Percentiles rank a stretch among this genome's conserved stretches.
phyloP scores from a whole-genome alignment of 345 rosid species.

The Eutrema heterophyllum region DNA sequence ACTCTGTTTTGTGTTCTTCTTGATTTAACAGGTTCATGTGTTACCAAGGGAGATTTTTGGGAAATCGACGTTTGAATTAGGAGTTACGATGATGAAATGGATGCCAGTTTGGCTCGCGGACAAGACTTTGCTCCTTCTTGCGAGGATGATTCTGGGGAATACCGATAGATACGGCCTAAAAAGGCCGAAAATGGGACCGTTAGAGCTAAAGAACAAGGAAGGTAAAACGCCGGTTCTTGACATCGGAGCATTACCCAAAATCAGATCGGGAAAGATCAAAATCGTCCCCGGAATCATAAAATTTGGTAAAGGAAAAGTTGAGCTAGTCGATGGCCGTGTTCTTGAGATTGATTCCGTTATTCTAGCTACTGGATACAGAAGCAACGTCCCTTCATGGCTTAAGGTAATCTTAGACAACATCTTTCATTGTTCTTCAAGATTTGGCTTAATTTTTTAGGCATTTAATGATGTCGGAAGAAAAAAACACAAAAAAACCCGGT shows the following conservation, averaged over 20 bases:
- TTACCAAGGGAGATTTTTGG: constrained; percentile 80
- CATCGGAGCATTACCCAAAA: constrained; percentile 61
- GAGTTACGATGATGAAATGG: constrained; percentile 53
- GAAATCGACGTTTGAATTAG: constrained; percentile 64
- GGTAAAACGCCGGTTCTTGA: constrained; percentile 90
- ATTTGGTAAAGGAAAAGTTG: constrained; percentile 47
- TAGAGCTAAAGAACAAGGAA: constrained; percentile 50
- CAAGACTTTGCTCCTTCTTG: constrained; percentile 49
- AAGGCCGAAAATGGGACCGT: constrained; percentile 61
- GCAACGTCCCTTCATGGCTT: constrained; percentile 95
- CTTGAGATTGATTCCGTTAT: constrained; percentile 64
- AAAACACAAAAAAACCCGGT: constrained; percentile 26
- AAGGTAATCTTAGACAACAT: constrained; percentile 39
- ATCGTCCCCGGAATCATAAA: constrained; percentile 66
- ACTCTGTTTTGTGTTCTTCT: background rate
- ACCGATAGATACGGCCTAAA: constrained; percentile 57
- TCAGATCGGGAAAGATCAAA: constrained; percentile 66
- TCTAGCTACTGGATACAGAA: constrained; percentile 88
- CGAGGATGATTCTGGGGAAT: constrained; percentile 55
- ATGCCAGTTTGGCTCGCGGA: constrained; percentile 75
- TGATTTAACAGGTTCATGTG: constrained; percentile 65
- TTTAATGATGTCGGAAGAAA: constrained; percentile 22
- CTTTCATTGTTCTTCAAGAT: background rate
- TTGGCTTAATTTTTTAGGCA: background rate
- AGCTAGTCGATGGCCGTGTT: constrained; percentile 57